A percentile compares a stretch with the other conserved stretches of the same genome.
phyloP scores from a whole-genome alignment of 306 rosid species.

The Dicorynia guianensis region DNA sequence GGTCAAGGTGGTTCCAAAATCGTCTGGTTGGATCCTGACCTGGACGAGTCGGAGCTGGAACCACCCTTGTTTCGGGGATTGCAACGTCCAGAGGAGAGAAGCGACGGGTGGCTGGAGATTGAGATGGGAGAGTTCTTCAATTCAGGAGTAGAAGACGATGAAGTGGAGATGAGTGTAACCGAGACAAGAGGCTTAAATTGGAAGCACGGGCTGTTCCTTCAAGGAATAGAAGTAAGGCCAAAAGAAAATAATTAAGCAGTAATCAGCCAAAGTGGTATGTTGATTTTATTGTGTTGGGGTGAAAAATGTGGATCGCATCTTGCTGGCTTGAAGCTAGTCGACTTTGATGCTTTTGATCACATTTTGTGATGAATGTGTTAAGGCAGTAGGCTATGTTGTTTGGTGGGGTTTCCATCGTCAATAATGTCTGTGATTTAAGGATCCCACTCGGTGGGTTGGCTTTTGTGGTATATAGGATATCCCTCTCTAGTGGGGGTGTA shows the following conservation, averaged over 20 bases:
- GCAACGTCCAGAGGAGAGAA: constrained; percentile 48
- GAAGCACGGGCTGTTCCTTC: constrained; percentile 67
- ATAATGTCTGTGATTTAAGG: no score
- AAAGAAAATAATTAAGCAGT: constrained; percentile 34
- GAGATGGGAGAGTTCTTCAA: constrained; percentile 74
- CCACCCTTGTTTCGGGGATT: background rate
- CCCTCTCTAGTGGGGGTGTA: no score
- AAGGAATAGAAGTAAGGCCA: constrained; percentile 82
- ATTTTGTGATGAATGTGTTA: background rate
- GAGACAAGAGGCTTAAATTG: constrained; percentile 46
- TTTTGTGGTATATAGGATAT: no score
- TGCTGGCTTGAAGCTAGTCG: no score
- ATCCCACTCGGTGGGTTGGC: no score
- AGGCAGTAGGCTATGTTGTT: background rate
- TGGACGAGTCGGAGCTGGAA: background rate
- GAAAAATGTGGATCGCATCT: no score
- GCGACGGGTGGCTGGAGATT: constrained; percentile 74
- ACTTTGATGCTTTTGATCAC: no score
- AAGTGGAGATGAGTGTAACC: constrained; percentile 51
- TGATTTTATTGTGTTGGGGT: no score
- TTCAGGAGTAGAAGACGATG: constrained; percentile 46
- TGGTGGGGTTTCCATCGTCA: no score
- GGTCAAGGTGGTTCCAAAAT: constrained; percentile 7
- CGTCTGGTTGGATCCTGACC: constrained; percentile 35
- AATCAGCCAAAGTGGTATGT: background rate